Conservation (phyloP, 805 yeast genomes). For the Aciculoconidium aculeatum region DNA sequence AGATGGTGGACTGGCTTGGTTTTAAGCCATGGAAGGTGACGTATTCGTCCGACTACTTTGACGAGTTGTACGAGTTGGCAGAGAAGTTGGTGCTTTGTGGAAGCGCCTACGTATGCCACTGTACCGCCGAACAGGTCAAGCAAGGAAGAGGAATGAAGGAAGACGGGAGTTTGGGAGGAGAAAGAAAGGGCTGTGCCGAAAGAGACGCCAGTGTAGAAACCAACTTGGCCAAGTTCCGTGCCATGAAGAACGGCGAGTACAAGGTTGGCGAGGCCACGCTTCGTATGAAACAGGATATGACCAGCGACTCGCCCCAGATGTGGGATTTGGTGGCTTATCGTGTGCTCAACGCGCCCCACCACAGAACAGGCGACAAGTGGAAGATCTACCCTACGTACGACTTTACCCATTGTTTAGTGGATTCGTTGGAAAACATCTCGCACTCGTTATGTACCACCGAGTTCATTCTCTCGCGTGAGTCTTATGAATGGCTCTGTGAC, state of each 20-base stretch:
- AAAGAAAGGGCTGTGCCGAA: conserved; percentile 76
- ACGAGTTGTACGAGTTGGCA: conserved; percentile 80
- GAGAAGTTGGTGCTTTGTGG: conserved; percentile 68
- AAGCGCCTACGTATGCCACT: conserved; percentile 87
- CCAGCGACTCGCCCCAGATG: conserved; percentile 95
- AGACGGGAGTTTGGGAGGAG: conserved; percentile 93
- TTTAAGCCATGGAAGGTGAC: conserved; percentile 91
- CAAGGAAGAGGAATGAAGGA: conserved; percentile 84
- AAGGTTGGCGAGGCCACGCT: conserved; percentile 88
- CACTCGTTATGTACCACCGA: conserved; percentile 97
- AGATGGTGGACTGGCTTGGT: conserved; percentile 91
- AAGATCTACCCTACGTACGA: conserved; percentile 97
- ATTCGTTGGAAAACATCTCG: conserved; percentile 91
- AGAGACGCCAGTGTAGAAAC: conserved; percentile 68
- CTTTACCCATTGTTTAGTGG: conserved; percentile 98
- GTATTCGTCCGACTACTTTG: conserved; percentile 93
- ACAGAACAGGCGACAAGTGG: conserved; percentile 97
- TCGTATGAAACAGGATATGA: conserved; percentile 93
- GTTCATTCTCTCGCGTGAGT: conserved; percentile 84
- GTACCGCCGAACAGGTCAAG: conserved; percentile 87
- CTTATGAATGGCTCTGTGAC: conserved; percentile 98
- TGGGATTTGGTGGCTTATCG: conserved; percentile 99
- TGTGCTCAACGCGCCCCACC: conserved; percentile 86
- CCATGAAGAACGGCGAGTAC: conserved; percentile 87
- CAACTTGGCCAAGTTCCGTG: conserved; percentile 74